Evolutionary conservation across 371 early-diverging fungal species (phyloP), one percentile per base, ranked within the genome.

Genomic region (Thermomucor indicae-seudaticae): DNA sequence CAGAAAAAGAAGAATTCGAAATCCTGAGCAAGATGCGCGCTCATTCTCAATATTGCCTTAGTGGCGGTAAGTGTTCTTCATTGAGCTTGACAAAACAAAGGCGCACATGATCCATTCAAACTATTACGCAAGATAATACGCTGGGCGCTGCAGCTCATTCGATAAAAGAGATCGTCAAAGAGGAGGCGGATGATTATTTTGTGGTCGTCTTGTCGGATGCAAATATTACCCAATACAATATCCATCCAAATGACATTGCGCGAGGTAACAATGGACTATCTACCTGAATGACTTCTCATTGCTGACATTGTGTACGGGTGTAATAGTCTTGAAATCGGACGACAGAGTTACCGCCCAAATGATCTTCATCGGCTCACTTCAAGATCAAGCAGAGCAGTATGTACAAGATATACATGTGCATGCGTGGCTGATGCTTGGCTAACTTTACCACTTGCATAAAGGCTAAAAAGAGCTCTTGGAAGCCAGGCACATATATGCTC

Each of bases 201-300:
- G 90, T 87, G 3, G 78, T 88, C 17, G 71, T 92, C 8, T 64
- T 92, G 27, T 89, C 89, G 14, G 92, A 92, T 67, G 92, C 92
- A n/a, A 92, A 92, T 58, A 78, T 92, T 56, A 64, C 77, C 4
- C 87, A 88, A 49, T 92, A 92, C 65, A 87, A 85, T 49, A 92
- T 92, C 49, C 75, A 75, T 32, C 87, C 92, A 1, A 75, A 76
- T 7, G 83, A 83, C 28, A 79, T 92, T 48, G 84, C 78, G 16
- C 81, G 72, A 74, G 80, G 81, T 85, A 79, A 59, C 71, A 58
- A 3, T 1, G 17, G 0, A 19, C 16, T 31, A 39, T 41, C 51
- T 35, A 34, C 16, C 30, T 22, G 4, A 22, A 43, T 22, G 41
- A 23, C 23, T 12, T 40, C 30, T 34, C 3, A 37, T 37, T 14